These are phyloP conservation scores for Suillus spraguei DNA, from an alignment of 768 basidiomycete genomes.

Conservation along the genomic window DNA sequence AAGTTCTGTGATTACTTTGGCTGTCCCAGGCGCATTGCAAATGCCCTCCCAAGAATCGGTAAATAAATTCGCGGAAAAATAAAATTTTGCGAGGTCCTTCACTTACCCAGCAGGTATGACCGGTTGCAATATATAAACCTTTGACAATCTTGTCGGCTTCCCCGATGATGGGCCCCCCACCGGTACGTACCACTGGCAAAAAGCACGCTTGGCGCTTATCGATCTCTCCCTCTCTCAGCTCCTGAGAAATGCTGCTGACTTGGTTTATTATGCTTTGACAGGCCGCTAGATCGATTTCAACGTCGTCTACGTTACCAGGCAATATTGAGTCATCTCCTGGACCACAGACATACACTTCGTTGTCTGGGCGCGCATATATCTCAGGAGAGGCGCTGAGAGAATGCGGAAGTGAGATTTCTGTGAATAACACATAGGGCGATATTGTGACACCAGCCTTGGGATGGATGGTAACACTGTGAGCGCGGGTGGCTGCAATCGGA, in stretches of 20 bases:
- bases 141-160: constrained; percentile 54
- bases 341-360: constrained; percentile 79
- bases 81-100: background rate
- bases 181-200: constrained; percentile 60
- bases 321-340: constrained; percentile 74
- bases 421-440: constrained; percentile 82
- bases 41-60: constrained; percentile 52
- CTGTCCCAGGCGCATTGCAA: constrained; percentile 85
- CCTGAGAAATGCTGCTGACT: constrained; percentile 62
- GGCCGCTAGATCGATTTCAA: constrained; percentile 55
- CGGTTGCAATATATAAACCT: constrained; percentile 72
- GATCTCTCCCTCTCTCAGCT: constrained; percentile 54
- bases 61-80: constrained; percentile 10
- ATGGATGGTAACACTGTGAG: constrained; percentile 71
- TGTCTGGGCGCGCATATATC: constrained; percentile 71
- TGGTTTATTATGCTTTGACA: constrained; percentile 58
- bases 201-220: constrained; percentile 74
- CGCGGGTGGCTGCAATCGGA: constrained; percentile 64
- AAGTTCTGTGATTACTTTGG: constrained; percentile 68
- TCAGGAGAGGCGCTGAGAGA: constrained; percentile 52
- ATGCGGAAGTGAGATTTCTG: constrained; percentile 57
- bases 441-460: constrained; percentile 47
- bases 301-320: constrained; percentile 73
- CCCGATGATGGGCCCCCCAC: constrained; percentile 75
- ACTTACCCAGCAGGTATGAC: constrained; percentile 81